Percentiles rank a stretch among this genome's conserved stretches.
Evolutionary conservation across 139 green algal genomes (phyloP).

Genomic region (Choricystis sp.): DNA sequence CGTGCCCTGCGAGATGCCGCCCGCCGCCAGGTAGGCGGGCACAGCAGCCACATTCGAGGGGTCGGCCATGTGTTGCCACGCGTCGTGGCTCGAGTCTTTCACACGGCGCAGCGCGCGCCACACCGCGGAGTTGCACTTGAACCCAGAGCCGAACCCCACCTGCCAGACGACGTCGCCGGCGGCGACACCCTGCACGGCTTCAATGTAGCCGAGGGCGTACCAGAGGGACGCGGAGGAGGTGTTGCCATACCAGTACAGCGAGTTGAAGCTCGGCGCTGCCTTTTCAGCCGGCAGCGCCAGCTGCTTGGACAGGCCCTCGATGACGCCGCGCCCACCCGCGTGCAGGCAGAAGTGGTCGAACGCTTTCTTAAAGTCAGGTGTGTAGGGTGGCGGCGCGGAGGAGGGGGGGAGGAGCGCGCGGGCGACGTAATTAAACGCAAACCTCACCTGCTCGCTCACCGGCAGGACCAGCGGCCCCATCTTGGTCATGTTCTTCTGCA

Average conservation of each 20-base stretch:
- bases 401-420: constrained; percentile 10
- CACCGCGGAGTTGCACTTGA: constrained; percentile 92
- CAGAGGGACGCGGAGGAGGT: constrained; percentile 66
- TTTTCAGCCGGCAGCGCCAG: constrained; percentile 30
- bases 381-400: constrained; percentile 34
- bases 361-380: constrained; percentile 61
- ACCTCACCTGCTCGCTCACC: constrained; percentile 32
- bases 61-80: constrained; percentile 11
- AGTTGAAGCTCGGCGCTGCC: constrained; percentile 30
- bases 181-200: constrained; percentile 38
- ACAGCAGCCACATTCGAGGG: background rate
- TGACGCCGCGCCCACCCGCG: constrained; percentile 50
- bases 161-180: constrained; percentile 71
- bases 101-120: constrained; percentile 54
- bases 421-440: constrained; percentile 28
- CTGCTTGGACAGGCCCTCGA: constrained; percentile 60
- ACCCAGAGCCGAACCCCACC: constrained; percentile 83
- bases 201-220: constrained; percentile 65
- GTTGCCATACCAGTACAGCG: constrained; percentile 65
- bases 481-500: constrained; percentile 36
- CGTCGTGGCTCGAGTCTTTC: constrained; percentile 17
- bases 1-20: background rate
- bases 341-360: constrained; percentile 78
- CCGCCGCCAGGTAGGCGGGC: background rate
- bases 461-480: constrained; percentile 34